phyloP scores from a whole-genome alignment of 163 green algal species.

The Scenedesmus sp. region DNA sequence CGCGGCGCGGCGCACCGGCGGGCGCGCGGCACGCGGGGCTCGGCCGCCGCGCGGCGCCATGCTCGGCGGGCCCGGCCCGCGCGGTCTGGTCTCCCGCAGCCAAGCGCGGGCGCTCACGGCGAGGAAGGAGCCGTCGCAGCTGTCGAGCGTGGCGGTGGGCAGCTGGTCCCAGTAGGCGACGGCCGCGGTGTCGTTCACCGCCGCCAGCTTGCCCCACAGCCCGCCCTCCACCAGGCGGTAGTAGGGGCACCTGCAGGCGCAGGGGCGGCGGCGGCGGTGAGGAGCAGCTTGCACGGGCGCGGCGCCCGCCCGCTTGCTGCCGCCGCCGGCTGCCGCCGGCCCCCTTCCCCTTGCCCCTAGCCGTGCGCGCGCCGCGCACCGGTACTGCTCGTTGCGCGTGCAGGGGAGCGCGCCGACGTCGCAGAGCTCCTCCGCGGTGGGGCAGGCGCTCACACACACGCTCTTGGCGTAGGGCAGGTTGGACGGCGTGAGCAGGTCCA shows the following conservation, averaged over 20 bases:
- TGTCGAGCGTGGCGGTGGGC: conserved; percentile 17
- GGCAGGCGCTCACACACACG: conserved; percentile 69
- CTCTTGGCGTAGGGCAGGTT: conserved; percentile 66
- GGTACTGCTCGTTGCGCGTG: conserved; percentile 54
- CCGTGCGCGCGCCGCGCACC: conserved; percentile 32
- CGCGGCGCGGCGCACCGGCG: too few species aligned
- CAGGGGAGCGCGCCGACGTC: conserved; percentile 57
- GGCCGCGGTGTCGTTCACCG: conserved; percentile 44
- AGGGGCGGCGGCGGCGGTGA: background rate
- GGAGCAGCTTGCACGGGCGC: background rate
- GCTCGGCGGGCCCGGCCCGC: too few species aligned
- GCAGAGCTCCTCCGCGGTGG: conserved; percentile 50
- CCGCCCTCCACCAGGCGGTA: conserved; percentile 61
- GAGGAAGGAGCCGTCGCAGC: conserved; percentile 23
- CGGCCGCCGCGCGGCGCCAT: too few species aligned
- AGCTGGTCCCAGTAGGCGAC: conserved; percentile 61
- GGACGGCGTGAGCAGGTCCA: conserved; percentile 64
- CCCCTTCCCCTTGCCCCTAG: too few species aligned
- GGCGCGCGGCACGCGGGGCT: too few species aligned
- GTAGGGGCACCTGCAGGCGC: conserved; percentile 73
- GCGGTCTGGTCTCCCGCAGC: too few species aligned
- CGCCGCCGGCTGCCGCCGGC: too few species aligned
- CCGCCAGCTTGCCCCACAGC: conserved; percentile 60
- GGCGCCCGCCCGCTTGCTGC: background rate
- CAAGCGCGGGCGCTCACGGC: too few species aligned